Evolutionary conservation across 345 rosid species (phyloP).

Genomic region (Brassica juncea): DNA sequence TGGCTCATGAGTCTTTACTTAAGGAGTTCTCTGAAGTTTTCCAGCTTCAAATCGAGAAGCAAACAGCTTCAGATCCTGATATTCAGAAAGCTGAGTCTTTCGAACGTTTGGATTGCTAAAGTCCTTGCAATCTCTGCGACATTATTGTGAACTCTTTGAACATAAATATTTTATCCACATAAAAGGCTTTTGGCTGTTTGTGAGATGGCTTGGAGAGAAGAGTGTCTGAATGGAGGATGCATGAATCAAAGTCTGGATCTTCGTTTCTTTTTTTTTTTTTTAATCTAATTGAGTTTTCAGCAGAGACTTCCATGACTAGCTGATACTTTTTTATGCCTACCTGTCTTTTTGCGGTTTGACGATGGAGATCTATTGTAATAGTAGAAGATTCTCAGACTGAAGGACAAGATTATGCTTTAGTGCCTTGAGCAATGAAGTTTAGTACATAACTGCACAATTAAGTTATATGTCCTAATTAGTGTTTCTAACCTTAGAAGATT

Average conservation of each 20-base stretch:
- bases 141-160: constrained; percentile 21
- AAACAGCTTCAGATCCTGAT: constrained; percentile 24
- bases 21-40: constrained; percentile 71
- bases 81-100: constrained; percentile 22
- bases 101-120: neutral
- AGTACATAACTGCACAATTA: neutral
- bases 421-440: constrained; percentile 7
- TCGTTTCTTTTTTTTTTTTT: no score
- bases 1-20: constrained; percentile 53
- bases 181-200: constrained; percentile 6
- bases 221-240: constrained; percentile 1
- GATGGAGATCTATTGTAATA: constrained; percentile 16
- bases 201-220: constrained; percentile 5
- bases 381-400: constrained; percentile 16
- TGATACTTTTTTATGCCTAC: constrained; percentile 11
- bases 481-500: constrained; percentile 22
- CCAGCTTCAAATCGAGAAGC: constrained; percentile 48
- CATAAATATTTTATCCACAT: neutral
- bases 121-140: constrained; percentile 12
- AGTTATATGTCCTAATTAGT: neutral
- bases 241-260: constrained; percentile 18
- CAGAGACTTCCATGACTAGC: constrained; percentile 6
- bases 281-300: constrained; percentile 40
- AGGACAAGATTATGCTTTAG: constrained; percentile 8
- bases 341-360: constrained; percentile 18